A percentile compares a stretch with the other conserved stretches of the same genome.
phyloP scores from a whole-genome alignment of 352 stramenopile genomes.

The Phytopythium oedochilum region DNA sequence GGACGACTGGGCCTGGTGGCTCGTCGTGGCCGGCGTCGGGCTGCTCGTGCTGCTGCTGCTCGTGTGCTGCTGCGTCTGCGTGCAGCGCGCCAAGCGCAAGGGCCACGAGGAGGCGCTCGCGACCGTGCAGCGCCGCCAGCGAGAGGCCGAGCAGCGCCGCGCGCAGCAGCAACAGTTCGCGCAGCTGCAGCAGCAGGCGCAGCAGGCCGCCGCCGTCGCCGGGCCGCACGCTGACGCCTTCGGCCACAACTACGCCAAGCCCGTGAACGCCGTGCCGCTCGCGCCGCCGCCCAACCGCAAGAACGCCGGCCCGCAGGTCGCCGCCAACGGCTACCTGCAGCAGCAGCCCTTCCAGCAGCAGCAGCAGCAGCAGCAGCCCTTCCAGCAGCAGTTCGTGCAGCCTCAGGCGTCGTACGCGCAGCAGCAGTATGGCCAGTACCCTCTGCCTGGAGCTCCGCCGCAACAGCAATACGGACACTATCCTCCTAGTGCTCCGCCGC shows the following conservation, averaged over 20 bases:
- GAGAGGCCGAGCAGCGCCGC: slow-evolving; percentile 36
- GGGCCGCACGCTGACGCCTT: slow-evolving; percentile 16
- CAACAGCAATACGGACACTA: slow-evolving; percentile 22
- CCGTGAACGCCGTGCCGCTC: slow-evolving; percentile 15
- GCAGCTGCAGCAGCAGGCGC: slow-evolving; percentile 22
- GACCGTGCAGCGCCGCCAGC: slow-evolving; percentile 47
- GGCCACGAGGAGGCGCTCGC: slow-evolving; percentile 61
- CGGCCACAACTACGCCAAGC: slow-evolving; percentile 34
- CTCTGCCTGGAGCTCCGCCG: too few species aligned
- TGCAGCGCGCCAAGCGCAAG: slow-evolving; percentile 75
- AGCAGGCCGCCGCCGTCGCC: slow-evolving; percentile 6
- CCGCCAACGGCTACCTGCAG: slow-evolving; percentile 32
- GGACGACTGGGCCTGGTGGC: slow-evolving; percentile 83
- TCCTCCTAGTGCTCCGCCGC: slow-evolving; percentile 4
- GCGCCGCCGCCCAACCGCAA: slow-evolving; percentile 18
- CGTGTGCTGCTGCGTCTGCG: slow-evolving; percentile 75
- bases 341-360: slow-evolving; percentile 6
- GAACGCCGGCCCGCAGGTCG: slow-evolving; percentile 31
- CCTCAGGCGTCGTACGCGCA: slow-evolving; percentile 9
- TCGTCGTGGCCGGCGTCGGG: slow-evolving; percentile 45
- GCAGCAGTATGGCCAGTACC: slow-evolving; percentile 10
- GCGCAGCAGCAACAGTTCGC: slow-evolving; percentile 36
- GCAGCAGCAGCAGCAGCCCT: slow-evolving; percentile 8
- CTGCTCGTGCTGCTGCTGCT: slow-evolving; percentile 64
- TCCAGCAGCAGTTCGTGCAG: slow-evolving; percentile 8